These are phyloP conservation scores for Schwanniomyces vanrijiae DNA, from an alignment of 805 yeast species.

Conservation along the genomic window DNA sequence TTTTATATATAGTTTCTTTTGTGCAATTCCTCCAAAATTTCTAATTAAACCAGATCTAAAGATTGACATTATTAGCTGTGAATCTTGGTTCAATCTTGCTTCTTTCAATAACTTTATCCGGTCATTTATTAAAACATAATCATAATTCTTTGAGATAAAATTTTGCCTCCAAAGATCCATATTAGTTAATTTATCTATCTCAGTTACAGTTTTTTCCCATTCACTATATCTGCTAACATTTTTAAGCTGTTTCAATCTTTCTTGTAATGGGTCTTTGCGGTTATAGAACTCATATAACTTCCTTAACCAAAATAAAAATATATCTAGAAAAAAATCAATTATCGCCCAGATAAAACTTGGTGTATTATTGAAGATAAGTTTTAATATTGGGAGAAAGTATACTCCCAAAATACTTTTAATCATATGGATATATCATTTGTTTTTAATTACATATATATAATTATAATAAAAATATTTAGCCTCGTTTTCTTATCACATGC, in stretches of 20 bases:
- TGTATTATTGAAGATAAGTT: constrained; percentile 24
- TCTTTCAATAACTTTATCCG: constrained; percentile 60
- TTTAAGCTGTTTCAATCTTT: constrained; percentile 48
- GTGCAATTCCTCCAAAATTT: constrained; percentile 89
- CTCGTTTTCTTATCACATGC: constrained; percentile 1
- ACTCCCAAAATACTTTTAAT: constrained; percentile 2
- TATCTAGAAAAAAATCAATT: constrained; percentile 44
- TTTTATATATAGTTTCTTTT: constrained; percentile 72
- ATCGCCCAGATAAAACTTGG: constrained; percentile 42
- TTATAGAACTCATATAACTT: constrained; percentile 34
- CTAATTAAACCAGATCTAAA: constrained; percentile 82
- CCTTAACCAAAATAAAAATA: constrained; percentile 47
- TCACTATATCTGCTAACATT: constrained; percentile 61
- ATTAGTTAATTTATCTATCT: constrained; percentile 49
- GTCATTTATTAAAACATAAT: constrained; percentile 77
- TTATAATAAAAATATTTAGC: background rate
- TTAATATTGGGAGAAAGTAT: constrained; percentile 18
- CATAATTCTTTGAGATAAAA: constrained; percentile 78
- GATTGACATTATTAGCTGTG: constrained; percentile 57
- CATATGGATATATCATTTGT: constrained; percentile 1
- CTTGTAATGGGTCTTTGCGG: constrained; percentile 45
- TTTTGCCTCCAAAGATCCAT: constrained; percentile 72
- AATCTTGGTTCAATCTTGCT: constrained; percentile 62
- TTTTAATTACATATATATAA: background rate
- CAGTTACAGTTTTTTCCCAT: constrained; percentile 59